Percentiles rank a stretch among this genome's conserved stretches.
phyloP scores from a whole-genome alignment of 2,329 filamentous ascomycete genomes.

The Cordyceps cateniannulata region DNA sequence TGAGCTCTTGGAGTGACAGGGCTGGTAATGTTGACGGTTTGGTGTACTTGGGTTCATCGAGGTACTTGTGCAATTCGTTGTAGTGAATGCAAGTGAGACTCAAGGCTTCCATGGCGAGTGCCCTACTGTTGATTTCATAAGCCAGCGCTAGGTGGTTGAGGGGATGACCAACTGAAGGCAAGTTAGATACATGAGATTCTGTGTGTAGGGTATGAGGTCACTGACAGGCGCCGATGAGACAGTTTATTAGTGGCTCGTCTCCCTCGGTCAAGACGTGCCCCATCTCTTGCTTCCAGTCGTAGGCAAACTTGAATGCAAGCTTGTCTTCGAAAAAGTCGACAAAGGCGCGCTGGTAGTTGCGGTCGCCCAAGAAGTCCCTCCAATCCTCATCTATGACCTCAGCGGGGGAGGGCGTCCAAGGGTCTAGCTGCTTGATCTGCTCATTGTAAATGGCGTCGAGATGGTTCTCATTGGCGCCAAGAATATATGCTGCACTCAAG shows the following conservation, averaged over 20 bases:
- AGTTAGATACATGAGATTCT: neutral
- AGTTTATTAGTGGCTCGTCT: conserved; percentile 72
- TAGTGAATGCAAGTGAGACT: conserved; percentile 56
- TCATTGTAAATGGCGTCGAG: conserved; percentile 76
- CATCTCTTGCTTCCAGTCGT: conserved; percentile 78
- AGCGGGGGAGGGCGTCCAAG: conserved; percentile 76
- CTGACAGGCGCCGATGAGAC: conserved; percentile 71
- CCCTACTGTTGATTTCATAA: conserved; percentile 78
- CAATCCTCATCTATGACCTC: conserved; percentile 82
- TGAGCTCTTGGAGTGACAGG: conserved; percentile 60
- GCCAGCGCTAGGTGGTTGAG: conserved; percentile 96
- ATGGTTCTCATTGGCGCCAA: conserved; percentile 68
- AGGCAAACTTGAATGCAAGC: conserved; percentile 63
- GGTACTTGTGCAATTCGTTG: conserved; percentile 55
- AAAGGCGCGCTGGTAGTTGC: conserved; percentile 79
- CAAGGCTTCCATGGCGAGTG: conserved; percentile 83
- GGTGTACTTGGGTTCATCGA: conserved; percentile 69
- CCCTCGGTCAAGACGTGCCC: conserved; percentile 69
- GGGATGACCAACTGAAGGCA: conserved; percentile 67
- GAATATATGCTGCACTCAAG: conserved; percentile 76
- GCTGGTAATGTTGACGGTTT: conserved; percentile 54
- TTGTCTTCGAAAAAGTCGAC: conserved; percentile 95
- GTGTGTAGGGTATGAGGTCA: conserved; percentile 13
- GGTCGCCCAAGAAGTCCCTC: conserved; percentile 75
- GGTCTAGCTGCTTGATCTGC: conserved; percentile 64